A percentile compares a stretch with the other conserved stretches of the same genome.
phyloP scores from a whole-genome alignment of 1,284 basidiomycete species.

The Omphalotus olearius region DNA sequence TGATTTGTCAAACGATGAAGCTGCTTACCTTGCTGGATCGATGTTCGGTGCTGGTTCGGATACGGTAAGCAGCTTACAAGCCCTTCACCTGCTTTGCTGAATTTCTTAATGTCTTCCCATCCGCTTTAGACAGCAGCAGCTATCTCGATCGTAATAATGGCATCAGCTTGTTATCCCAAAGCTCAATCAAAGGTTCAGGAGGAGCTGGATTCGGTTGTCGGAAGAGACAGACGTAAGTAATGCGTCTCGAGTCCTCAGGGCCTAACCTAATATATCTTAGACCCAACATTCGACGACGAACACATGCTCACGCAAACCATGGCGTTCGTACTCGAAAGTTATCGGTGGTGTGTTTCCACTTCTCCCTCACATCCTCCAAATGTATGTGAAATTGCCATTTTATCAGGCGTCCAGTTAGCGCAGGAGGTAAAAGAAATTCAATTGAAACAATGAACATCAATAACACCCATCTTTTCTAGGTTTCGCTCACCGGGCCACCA shows the following conservation, averaged over 20 bases:
- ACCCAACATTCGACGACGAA: conserved; percentile 48
- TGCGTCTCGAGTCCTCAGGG: not conserved
- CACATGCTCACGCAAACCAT: conserved; percentile 46
- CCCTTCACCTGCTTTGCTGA: not conserved
- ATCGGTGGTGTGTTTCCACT: conserved; percentile 40
- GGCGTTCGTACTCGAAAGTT: conserved; percentile 58
- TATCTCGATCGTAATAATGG: conserved; percentile 45
- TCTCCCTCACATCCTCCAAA: not conserved
- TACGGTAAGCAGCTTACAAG: conserved; percentile 15
- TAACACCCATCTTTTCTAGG: conserved; percentile 17
- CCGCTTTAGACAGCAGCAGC: conserved; percentile 25
- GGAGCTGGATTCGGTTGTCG: conserved; percentile 56
- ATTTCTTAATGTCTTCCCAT: not conserved
- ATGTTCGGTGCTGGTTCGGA: conserved; percentile 36
- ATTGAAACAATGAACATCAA: too few relatives aligned
- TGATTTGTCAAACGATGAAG: conserved; percentile 26
- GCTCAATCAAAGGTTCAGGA: conserved; percentile 51
- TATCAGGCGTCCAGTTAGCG: conserved; percentile 41
- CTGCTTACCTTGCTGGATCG: conserved; percentile 31
- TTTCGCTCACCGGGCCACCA: conserved; percentile 51
- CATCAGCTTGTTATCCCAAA: conserved; percentile 49
- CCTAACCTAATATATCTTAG: conserved; percentile 21
- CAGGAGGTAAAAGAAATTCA: conserved; percentile 26
- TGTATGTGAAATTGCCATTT: not conserved
- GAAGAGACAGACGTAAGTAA: conserved; percentile 40